Conservation (phyloP, 2,329 filamentous ascomycete genomes). For the Curvularia verruculosa region DNA sequence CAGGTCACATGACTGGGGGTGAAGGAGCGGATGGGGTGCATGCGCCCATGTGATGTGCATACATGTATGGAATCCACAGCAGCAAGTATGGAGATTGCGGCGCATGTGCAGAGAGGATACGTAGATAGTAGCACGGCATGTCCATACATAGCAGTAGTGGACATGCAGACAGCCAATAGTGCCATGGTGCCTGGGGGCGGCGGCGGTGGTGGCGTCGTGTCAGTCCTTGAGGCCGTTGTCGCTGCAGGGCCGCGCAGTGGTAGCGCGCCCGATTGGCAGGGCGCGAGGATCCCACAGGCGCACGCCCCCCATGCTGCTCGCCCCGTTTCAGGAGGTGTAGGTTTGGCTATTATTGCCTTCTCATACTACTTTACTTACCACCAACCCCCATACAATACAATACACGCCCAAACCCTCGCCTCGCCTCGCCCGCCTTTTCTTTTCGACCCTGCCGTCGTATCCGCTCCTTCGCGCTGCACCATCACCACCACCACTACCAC, state of each 20-base stretch:
- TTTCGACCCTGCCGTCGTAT: constrained; percentile 26
- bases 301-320: constrained; percentile 18
- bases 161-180: too few relatives aligned
- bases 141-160: too few relatives aligned
- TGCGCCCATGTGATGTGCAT: too few relatives aligned
- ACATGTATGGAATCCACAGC: too few relatives aligned
- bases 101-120: too few relatives aligned
- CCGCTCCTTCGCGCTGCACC: constrained; percentile 43
- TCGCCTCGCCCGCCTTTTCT: not conserved
- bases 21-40: too few relatives aligned
- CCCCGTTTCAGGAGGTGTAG: constrained; percentile 31
- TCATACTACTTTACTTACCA: constrained; percentile 6
- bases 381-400: too few relatives aligned
- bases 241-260: constrained; percentile 28
- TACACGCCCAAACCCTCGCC: constrained; percentile 11
- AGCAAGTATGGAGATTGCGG: too few relatives aligned
- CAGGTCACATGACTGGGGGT: not conserved
- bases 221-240: constrained; percentile 20
- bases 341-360: constrained; percentile 23
- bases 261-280: constrained; percentile 26
- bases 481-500: too few relatives aligned
- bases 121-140: too few relatives aligned
- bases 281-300: constrained; percentile 15
- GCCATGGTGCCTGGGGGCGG: too few relatives aligned
- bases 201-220: constrained; percentile 12